Evolutionary conservation across 2,329 filamentous ascomycete species (phyloP), one percentile per base, ranked within the genome.

Genomic region (Annulohypoxylon truncatum): DNA sequence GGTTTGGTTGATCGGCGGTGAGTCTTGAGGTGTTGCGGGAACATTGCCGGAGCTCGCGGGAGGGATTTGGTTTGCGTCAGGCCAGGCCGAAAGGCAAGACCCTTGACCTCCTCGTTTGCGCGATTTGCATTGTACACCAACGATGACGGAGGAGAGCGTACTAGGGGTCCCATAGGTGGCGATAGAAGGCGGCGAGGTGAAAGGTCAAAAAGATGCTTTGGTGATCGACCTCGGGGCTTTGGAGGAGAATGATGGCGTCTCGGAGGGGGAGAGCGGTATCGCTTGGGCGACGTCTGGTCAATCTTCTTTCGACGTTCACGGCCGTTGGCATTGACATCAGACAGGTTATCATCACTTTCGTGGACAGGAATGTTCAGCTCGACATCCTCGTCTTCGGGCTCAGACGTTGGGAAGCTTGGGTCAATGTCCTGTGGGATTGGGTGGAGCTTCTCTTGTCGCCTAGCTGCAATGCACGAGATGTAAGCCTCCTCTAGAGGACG

Each of bases 401-500:
- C 96, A 0, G 94, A 97, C 0, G 94, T 94, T 0, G 96, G 96
- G 77, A 99, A 99, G 75, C 94, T 97, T 0, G 96, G 96, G 75
- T 99, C 96, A 65, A 97, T 97, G 73, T 98, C 96, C 76, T 98
- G 96, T n/a, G 96, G 95, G 28, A 95, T 93, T 28, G 88, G 77
- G 68, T 91, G 89, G 66, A 94, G 91, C 81, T 94, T 97, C 71
- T 91, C 90, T 48, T 90, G 90, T 72, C 94, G 91, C 71, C 92
- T 90, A 59, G 92, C 90, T 74, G 94, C 92, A 62, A 96, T 85
- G 73, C 92, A 93, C 1, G 92, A 92, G 60, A 97, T 86, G 78
- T 97, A 99, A 0, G 93, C 95, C 71, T 94, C 93, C 77, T 99
- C 96, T n/a, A 98, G 81, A 2, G 94, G 93, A 46, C 93, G 90